These are phyloP conservation scores for Leccinum disarticulatum DNA, from an alignment of 768 basidiomycete genomes.

Conservation along the genomic window DNA sequence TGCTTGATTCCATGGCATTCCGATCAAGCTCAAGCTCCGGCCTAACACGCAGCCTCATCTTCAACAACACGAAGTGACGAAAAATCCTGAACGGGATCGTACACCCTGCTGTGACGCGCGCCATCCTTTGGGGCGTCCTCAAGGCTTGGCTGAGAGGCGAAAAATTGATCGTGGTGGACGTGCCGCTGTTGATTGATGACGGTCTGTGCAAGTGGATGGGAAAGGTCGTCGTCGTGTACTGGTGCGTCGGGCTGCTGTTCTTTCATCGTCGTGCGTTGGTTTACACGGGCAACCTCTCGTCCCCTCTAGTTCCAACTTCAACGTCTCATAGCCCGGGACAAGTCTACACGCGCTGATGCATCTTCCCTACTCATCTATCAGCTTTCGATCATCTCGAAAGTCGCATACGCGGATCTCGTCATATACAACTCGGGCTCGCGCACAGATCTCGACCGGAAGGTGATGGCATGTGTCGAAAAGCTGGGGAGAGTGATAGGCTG, in stretches of 20 bases:
- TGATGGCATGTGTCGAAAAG: conserved; percentile 35
- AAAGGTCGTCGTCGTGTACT: conserved; percentile 86
- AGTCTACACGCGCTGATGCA: conserved; percentile 65
- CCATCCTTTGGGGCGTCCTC: too few relatives aligned
- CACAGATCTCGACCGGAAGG: conserved; percentile 57
- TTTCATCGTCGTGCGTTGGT: neutral
- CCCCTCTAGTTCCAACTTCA: conserved; percentile 71
- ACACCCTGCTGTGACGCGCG: conserved; percentile 86
- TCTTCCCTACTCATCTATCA: conserved; percentile 77
- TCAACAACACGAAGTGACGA: conserved; percentile 71
- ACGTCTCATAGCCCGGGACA: conserved; percentile 77
- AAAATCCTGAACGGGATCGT: conserved; percentile 79
- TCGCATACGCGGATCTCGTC: conserved; percentile 78
- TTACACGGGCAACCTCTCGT: neutral
- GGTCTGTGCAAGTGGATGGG: conserved; percentile 83
- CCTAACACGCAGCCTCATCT: conserved; percentile 62
- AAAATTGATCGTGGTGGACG: conserved; percentile 80
- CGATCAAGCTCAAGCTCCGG: neutral
- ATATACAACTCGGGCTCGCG: too few relatives aligned
- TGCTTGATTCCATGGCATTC: too few relatives aligned
- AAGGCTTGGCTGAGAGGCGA: conserved; percentile 75
- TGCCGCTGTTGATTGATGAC: conserved; percentile 89
- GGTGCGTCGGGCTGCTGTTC: conserved; percentile 50
- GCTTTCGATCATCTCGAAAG: conserved; percentile 73
- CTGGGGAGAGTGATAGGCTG: conserved; percentile 52